These are phyloP conservation scores for Geotrichum restrictum DNA, from an alignment of 1,139 yeast genomes.

Conservation along the genomic window DNA sequence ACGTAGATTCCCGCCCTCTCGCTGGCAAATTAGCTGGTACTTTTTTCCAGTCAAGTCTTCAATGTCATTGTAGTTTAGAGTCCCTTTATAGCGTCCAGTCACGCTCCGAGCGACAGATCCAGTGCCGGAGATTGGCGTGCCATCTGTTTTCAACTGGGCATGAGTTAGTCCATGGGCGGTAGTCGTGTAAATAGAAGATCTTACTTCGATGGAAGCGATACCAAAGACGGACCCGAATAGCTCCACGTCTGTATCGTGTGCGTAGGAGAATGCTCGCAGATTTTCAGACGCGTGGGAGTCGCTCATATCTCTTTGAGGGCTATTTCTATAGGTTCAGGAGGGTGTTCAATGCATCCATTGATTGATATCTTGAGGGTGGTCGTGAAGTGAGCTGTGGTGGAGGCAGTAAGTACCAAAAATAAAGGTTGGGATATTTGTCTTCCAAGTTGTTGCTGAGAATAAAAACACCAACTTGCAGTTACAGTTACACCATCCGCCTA, in stretches of 20 bases:
- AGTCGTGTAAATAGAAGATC: neutral
- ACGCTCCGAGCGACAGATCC: constrained; percentile 30
- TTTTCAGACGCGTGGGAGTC: constrained; percentile 3
- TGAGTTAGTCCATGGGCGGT: neutral
- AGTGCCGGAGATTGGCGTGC: constrained; percentile 32
- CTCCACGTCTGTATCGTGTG: constrained; percentile 73
- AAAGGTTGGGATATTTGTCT: no score
- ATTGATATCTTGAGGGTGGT: no score
- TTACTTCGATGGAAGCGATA: constrained; percentile 17
- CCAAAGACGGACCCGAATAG: constrained; percentile 72
- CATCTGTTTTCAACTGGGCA: constrained; percentile 23
- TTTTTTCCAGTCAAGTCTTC: constrained; percentile 29
- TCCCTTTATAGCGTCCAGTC: constrained; percentile 30
- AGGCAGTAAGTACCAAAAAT: no score
- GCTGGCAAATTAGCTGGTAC: constrained; percentile 24
- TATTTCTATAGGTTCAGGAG: no score
- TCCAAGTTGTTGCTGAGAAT: neutral
- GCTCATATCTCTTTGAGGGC: neutral
- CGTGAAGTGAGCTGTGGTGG: no score
- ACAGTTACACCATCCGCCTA: constrained; percentile 1
- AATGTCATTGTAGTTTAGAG: constrained; percentile 29
- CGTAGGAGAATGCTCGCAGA: constrained; percentile 45
- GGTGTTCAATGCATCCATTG: no score
- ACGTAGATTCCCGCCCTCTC: constrained; percentile 19
- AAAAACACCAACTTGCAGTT: constrained; percentile 7